Base-by-base conservation (phyloP, 257 asterid genomes). In the Striga asiatica region DNA sequence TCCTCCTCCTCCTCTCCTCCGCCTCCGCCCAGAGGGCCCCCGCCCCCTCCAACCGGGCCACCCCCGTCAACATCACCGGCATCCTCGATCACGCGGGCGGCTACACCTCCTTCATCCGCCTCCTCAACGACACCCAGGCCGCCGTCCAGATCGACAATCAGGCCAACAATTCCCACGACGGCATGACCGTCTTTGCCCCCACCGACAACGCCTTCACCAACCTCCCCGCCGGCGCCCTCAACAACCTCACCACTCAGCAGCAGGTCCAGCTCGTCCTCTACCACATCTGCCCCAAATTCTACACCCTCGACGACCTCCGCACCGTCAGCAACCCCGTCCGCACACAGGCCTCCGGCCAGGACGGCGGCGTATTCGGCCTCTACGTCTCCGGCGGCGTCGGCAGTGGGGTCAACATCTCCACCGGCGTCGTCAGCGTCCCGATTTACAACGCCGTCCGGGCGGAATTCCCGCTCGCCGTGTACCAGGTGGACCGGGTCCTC, bases 311-410 rank as follows among this genome's bases (percentile, higher is more conserved):
- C 0, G 50, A 28, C 54, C 74, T 91, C 29, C 66, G 41, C 10
- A 65, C 94, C 2, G 89, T 83, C 27, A 91, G 92, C 81, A 91
- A 84, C 66, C 98, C 96, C n/a, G 96, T 84, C 22, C 69, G 86
- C 59, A 91, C 98, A 2, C 92, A 68, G 64, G 89, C 98, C 6
- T 54, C 70, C 48, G 96, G 93, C 1, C 81, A 65, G 64, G 78
- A 79, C 54, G 73, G 79, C 38, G 47, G 60, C 0, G 61, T 56
- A 5, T 91, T 70, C 71, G 87, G 83, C 16, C 83, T 91, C 17
- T 38, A 69, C 65, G 64, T 83, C 72, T 51, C 74, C 46, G 80
- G 79, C 6, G 60, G 50, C n/a, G n/a, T n/a, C 46, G 65, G 56
- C 46, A 81, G 66, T 39, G 93, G 83, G 53, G 61, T 87, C 56